Evolutionary conservation across 148 eudicot species (phyloP), one percentile per base, ranked within the genome.

Genomic region (Heliamphora exappendiculata): DNA sequence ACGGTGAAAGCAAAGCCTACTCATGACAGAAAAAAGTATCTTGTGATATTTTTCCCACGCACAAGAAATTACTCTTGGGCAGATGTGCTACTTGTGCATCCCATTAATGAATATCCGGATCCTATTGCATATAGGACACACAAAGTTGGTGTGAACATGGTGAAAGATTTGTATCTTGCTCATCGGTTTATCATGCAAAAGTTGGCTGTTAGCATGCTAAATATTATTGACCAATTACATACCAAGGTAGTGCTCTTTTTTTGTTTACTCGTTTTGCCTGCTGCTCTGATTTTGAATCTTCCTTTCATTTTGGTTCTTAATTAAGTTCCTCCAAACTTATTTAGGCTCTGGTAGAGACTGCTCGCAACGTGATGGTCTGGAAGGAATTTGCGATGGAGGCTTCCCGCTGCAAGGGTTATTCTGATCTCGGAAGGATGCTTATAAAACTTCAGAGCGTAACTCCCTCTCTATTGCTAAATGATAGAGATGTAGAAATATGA

Each of bases 381-480:
- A 93, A 88, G 90, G 93, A 91, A 68, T 96, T 93, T 73, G 93
- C 98, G 10, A 58, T 76, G 76, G 98, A 93, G 79, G 94, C 93
- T 85, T 88, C 95, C 77, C 82, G 81, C 54, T 91, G 94, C 81
- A 89, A 91, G 82, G 84, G 85, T 78, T 96, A 96, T 81, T 78
- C 89, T 77, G 94, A 93, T 83, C 91, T 96, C 72, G 99, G 99
- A 81, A 88, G 86, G 86, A 82, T 90, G 88, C 98, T 93, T 80
- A 73, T 88, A 71, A 93, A 90, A 86, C 93, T 96, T 79, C 87
- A 84, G 70, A 90, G 81, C 78, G 99, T 96, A 92, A 80, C 28
- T 73, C 73, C 81, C 83, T 65, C 70, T 76, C 75, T 75, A 28
- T 79, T 49, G 29, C 75, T 80, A 57, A 72, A 16, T 78, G 49